Base-by-base conservation (phyloP, 768 basidiomycete genomes). In the Phylloporus sp. region DNA sequence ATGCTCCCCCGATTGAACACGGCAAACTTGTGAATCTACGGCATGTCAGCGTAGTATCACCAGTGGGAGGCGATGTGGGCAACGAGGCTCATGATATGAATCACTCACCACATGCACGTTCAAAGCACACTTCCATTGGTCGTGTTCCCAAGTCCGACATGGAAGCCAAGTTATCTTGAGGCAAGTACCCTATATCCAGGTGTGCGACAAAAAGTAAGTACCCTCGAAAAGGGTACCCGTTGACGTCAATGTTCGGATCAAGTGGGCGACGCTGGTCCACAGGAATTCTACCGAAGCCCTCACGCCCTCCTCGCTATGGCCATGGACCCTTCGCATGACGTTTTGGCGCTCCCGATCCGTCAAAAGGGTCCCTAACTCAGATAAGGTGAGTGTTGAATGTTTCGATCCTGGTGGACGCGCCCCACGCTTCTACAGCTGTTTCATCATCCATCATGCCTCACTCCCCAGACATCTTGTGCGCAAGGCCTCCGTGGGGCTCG, bases 11-110 rank as follows among this genome's bases (percentile, higher is more conserved):
- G 49, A 61, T 58, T 27, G 22, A 47, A 55, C 50, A 36, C 59
- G 56, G 61, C 29, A 38, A 64, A 31, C 56, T 55, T 35, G 56
- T 61, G 48, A 50, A 45, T 29, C 42, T 45, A 52, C 50, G 34
- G 22, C 53, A 31, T 49, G 38, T 50, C 11, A 3, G n/a, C n/a
- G n/a, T n/a, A n/a, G n/a, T n/a, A n/a, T n/a, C n/a, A n/a, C n/a
- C 12, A 32, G 47, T 57, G 38, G n/a, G n/a, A n/a, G n/a, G 11
- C 16, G 40, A 41, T 15, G 23, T 42, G 32, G 12, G 48, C 20
- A 56, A 63, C 12, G 54, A 61, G 62, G 62, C 24, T 39, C 18
- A 41, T 27, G 22, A 34, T 10, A 20, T 28, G 29, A 36, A 20
- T 23, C 24, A 13, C 50, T 28, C 45, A 39, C 52, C 43, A n/a